Evolutionary conservation across 2,329 filamentous ascomycete genomes (phyloP).

Genomic region (Cladosporium sp.): DNA sequence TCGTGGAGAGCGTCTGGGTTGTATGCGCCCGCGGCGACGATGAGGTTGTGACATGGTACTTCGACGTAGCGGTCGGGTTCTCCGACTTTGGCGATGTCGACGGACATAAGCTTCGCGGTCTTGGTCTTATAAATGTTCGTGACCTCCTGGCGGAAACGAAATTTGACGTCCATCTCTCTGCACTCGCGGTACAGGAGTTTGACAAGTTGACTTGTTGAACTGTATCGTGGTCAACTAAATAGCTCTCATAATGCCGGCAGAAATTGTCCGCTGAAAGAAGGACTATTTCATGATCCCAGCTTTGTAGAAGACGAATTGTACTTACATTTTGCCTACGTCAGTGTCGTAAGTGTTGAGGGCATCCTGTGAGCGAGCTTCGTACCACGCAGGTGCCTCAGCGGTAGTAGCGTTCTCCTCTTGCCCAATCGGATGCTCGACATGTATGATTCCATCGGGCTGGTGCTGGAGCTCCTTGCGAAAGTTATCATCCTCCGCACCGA

Average conservation of each 20-base stretch:
- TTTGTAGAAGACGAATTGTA: background rate
- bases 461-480: background rate
- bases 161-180: constrained; percentile 21
- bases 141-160: constrained; percentile 24
- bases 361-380: background rate
- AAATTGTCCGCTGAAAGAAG: too few species aligned
- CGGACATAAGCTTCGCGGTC: background rate
- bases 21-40: constrained; percentile 29
- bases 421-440: background rate
- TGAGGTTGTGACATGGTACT: constrained; percentile 24
- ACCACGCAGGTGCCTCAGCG: constrained; percentile 21
- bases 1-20: constrained; percentile 21
- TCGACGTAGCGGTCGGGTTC: background rate
- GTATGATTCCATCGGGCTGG: background rate
- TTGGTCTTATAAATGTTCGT: background rate
- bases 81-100: constrained; percentile 17
- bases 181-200: constrained; percentile 24
- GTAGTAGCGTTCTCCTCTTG: background rate
- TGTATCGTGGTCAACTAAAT: constrained; percentile 11
- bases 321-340: constrained; percentile 23
- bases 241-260: too few species aligned
- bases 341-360: background rate
- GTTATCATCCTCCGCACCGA: background rate
- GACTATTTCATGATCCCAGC: too few species aligned
- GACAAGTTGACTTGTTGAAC: constrained; percentile 20